A percentile compares a stretch with the other conserved stretches of the same genome.
These are phyloP conservation scores for Physcomitrellopsis africana DNA, from an alignment of 225 moss, liverwort and hornwort species.

Conservation along the genomic window DNA sequence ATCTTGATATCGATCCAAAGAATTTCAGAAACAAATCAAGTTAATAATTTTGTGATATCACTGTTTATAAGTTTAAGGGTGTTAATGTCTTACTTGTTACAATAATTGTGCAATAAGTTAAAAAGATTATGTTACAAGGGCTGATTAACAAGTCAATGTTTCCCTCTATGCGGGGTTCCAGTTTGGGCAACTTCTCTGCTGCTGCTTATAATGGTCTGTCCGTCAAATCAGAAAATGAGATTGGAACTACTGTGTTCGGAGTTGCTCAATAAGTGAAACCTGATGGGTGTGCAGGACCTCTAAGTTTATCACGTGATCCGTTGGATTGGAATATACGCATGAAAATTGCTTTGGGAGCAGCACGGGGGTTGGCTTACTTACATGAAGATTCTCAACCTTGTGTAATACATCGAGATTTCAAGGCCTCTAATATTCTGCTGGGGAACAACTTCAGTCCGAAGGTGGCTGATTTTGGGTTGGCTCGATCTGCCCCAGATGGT, in stretches of 20 bases:
- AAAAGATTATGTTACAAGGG: no score
- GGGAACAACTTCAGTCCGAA: conserved; percentile 90
- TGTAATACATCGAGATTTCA: conserved; percentile 92
- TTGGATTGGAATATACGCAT: conserved; percentile 93
- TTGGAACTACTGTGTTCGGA: conserved; percentile 3
- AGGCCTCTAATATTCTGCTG: conserved; percentile 90
- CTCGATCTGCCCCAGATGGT: conserved; percentile 94
- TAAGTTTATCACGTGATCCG: conserved; percentile 67
- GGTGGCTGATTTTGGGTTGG: conserved; percentile 96
- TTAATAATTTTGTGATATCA: no score
- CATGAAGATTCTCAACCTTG: conserved; percentile 98
- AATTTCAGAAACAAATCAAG: no score
- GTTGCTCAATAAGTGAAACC: conserved; percentile 1
- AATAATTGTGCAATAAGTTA: no score
- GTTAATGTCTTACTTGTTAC: no score
- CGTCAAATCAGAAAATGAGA: background rate
- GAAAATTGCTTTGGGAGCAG: conserved; percentile 95
- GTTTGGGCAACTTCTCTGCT: background rate
- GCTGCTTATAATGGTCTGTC: conserved; percentile 9
- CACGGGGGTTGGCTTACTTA: conserved; percentile 90
- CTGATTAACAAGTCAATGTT: conserved; percentile 3
- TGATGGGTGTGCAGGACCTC: conserved; percentile 67
- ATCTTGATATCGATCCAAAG: no score
- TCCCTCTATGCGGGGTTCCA: conserved; percentile 10
- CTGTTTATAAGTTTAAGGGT: no score